phyloP scores from a whole-genome alignment of 163 green algal species.

The Coccomyxa subellipsoidea region DNA sequence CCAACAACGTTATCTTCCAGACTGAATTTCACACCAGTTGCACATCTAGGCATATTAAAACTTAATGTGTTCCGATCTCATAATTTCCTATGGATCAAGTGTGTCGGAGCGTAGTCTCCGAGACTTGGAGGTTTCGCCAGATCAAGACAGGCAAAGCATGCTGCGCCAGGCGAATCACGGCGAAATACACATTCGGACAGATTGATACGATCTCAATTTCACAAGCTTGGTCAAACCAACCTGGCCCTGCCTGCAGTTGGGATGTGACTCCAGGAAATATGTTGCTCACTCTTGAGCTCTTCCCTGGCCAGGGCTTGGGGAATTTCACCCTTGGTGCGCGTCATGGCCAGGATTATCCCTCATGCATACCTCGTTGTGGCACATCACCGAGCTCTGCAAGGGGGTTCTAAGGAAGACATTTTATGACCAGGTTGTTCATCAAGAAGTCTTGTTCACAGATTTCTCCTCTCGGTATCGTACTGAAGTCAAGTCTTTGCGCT shows the following conservation, averaged over 20 bases:
- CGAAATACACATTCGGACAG: not conserved
- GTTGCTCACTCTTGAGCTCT: conserved; percentile 2
- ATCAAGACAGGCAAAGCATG: not conserved
- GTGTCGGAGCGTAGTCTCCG: too few relatives aligned
- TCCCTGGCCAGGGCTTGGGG: not conserved
- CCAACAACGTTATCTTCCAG: too few relatives aligned
- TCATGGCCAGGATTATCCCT: not conserved
- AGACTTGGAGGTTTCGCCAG: not conserved
- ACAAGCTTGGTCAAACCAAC: not conserved
- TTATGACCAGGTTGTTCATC: too few relatives aligned
- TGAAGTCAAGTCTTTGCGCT: not conserved
- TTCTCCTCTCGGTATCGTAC: not conserved
- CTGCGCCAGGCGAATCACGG: too few relatives aligned
- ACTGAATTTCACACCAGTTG: too few relatives aligned
- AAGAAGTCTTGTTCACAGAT: too few relatives aligned
- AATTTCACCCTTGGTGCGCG: not conserved
- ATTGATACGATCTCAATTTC: not conserved
- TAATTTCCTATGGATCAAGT: too few relatives aligned
- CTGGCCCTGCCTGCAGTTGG: not conserved
- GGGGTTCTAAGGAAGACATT: too few relatives aligned
- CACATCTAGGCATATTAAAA: too few relatives aligned
- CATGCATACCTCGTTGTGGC: not conserved
- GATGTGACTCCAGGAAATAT: not conserved
- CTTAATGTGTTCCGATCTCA: too few relatives aligned
- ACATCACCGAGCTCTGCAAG: too few relatives aligned